phyloP scores from a whole-genome alignment of 2,329 filamentous ascomycete species.

The Epichloe brachyelytri region DNA sequence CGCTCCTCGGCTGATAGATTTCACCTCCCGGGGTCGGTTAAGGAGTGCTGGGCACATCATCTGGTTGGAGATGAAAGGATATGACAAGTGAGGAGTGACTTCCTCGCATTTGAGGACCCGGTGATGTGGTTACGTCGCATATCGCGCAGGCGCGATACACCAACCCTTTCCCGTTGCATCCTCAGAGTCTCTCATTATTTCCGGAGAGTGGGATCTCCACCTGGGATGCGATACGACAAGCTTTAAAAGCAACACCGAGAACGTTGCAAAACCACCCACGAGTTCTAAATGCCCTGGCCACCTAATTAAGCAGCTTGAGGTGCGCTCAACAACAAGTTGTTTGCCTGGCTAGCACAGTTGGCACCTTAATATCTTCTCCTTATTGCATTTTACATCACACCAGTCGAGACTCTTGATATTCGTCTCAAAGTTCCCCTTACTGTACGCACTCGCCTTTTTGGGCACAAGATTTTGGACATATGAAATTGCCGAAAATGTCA shows the following conservation, averaged over 20 bases:
- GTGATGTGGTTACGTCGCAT: background rate
- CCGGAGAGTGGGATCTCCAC: background rate
- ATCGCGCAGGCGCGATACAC: background rate
- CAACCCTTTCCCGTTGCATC: background rate
- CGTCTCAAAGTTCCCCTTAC: background rate
- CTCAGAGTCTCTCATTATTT: background rate
- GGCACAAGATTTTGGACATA: background rate
- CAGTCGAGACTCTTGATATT: background rate
- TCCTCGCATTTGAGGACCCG: background rate
- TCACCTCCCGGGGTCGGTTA: background rate
- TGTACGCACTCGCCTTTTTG: background rate
- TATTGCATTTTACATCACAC: background rate
- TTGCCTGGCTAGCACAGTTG: no score
- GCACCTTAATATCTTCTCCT: no score
- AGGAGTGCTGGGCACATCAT: no score
- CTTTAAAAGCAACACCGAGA: background rate
- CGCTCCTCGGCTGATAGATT: background rate
- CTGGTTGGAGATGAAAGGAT: background rate
- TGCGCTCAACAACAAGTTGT: no score
- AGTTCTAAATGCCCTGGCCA: background rate
- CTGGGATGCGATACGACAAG: background rate
- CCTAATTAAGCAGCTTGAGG: background rate
- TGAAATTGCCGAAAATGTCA: background rate
- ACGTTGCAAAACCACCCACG: background rate
- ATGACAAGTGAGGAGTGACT: background rate